phyloP scores from a whole-genome alignment of 768 basidiomycete species.

The Pholiota molesta region DNA sequence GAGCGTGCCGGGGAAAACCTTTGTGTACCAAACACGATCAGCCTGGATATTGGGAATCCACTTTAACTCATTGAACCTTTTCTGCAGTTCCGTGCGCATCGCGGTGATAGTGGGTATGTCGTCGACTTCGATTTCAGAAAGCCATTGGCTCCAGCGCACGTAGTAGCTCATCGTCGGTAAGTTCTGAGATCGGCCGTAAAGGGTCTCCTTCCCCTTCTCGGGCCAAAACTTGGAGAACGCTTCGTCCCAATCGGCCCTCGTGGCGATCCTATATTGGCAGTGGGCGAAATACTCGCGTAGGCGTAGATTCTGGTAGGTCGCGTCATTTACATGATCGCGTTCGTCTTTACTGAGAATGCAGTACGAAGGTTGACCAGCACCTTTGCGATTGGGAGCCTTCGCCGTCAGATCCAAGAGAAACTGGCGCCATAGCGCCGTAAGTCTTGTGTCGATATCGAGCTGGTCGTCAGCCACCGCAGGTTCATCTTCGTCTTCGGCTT shows the following conservation, averaged over 20 bases:
- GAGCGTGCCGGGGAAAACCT: too few species aligned
- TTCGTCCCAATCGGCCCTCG: constrained; percentile 1
- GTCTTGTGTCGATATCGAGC: constrained; percentile 8
- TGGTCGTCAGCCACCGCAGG: background rate
- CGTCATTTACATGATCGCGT: constrained; percentile 7
- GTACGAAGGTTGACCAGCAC: constrained; percentile 14
- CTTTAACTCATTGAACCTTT: background rate
- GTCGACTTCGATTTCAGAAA: background rate
- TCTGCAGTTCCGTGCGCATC: constrained; percentile 3
- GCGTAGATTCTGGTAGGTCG: constrained; percentile 14
- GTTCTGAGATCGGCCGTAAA: background rate
- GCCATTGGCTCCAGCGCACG: background rate
- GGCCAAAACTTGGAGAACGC: constrained; percentile 12
- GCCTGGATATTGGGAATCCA: constrained; percentile 14
- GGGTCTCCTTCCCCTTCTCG: too few species aligned
- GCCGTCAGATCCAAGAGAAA: constrained; percentile 21
- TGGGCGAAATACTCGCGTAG: constrained; percentile 16
- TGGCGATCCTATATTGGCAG: constrained; percentile 6
- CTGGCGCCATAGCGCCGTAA: constrained; percentile 21
- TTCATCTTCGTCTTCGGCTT: background rate
- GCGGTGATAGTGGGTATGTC: background rate
- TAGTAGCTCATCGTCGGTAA: constrained; percentile 3
- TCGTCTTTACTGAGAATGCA: constrained; percentile 4
- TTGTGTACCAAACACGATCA: constrained; percentile 16
- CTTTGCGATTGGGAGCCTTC: constrained; percentile 16